Percentiles rank a stretch among this genome's conserved stretches.
These are phyloP conservation scores for Blastobotrys ciferrii DNA, from an alignment of 1,139 yeast species.

Conservation along the genomic window DNA sequence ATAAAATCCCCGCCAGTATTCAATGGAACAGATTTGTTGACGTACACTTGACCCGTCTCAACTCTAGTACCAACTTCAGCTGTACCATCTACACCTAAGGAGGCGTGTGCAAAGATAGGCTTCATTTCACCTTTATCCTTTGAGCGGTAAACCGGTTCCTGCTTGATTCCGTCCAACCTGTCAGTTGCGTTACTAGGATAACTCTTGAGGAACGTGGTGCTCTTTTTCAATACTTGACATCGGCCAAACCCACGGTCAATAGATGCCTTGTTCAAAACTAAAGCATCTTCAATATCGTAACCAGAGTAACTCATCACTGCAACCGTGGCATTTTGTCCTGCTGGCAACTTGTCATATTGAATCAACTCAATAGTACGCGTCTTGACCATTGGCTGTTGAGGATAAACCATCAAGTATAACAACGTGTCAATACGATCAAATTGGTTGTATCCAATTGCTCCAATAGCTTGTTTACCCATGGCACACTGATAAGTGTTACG, in stretches of 20 bases:
- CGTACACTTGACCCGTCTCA: conserved; percentile 89
- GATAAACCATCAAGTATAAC: conserved; percentile 92
- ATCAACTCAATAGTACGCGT: conserved; percentile 95
- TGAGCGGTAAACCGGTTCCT: conserved; percentile 50
- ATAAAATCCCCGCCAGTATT: conserved; percentile 77
- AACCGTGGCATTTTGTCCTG: conserved; percentile 98
- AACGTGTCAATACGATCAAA: conserved; percentile 93
- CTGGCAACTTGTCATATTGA: conserved; percentile 93
- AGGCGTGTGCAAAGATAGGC: conserved; percentile 81
- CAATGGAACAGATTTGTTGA: conserved; percentile 88
- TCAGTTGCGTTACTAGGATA: conserved; percentile 95
- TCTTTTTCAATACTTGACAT: conserved; percentile 94
- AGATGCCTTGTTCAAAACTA: conserved; percentile 87
- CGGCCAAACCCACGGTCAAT: conserved; percentile 97
- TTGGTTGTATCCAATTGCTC: conserved; percentile 97
- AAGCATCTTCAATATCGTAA: conserved; percentile 98
- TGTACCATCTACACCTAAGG: conserved; percentile 91
- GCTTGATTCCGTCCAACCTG: conserved; percentile 86
- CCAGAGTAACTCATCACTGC: conserved; percentile 99
- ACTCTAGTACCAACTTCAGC: conserved; percentile 94
- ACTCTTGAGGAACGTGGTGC: conserved; percentile 82
- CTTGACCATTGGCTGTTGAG: conserved; percentile 99
- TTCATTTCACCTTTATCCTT: conserved; percentile 39
- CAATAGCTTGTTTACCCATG: conserved; percentile 99
- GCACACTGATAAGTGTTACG: conserved; percentile 99